phyloP scores from a whole-genome alignment of 768 basidiomycete species.

The Amanita pallidorosea region DNA sequence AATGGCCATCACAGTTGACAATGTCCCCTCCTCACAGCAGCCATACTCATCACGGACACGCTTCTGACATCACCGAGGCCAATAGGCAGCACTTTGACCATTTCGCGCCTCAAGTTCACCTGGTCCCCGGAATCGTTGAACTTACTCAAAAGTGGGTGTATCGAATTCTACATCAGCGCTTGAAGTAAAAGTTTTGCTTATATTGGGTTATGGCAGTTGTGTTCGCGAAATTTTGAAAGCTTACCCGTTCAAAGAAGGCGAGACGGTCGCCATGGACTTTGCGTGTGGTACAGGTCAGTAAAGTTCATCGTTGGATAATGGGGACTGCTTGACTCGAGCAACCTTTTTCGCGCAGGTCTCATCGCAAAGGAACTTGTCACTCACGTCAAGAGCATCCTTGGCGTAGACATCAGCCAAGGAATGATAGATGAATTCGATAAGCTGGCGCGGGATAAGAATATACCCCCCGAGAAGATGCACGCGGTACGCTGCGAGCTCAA shows the following conservation, averaged over 20 bases:
- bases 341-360: slow-evolving; percentile 30
- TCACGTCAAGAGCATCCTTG: slow-evolving; percentile 52
- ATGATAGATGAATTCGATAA: slow-evolving; percentile 60
- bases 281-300: slow-evolving; percentile 59
- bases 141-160: background rate
- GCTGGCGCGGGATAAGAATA: slow-evolving; percentile 48
- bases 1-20: background rate
- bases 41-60: background rate
- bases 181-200: background rate
- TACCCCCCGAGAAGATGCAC: slow-evolving; percentile 53
- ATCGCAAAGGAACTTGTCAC: slow-evolving; percentile 51
- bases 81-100: background rate
- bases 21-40: background rate
- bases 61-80: background rate
- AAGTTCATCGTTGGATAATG: background rate
- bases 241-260: slow-evolving; percentile 42
- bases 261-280: slow-evolving; percentile 57
- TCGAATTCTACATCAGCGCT: background rate
- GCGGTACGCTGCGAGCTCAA: slow-evolving; percentile 45
- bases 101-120: background rate
- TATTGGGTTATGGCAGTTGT: slow-evolving; percentile 12
- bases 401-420: slow-evolving; percentile 65
- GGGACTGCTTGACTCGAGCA: background rate
- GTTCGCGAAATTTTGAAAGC: slow-evolving; percentile 23
- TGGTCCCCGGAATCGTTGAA: background rate